A percentile compares a stretch with the other conserved stretches of the same genome.
These are phyloP conservation scores for Aspergillus homomorphus DNA, from an alignment of 495 filamentous ascomycete species.

Conservation along the genomic window DNA sequence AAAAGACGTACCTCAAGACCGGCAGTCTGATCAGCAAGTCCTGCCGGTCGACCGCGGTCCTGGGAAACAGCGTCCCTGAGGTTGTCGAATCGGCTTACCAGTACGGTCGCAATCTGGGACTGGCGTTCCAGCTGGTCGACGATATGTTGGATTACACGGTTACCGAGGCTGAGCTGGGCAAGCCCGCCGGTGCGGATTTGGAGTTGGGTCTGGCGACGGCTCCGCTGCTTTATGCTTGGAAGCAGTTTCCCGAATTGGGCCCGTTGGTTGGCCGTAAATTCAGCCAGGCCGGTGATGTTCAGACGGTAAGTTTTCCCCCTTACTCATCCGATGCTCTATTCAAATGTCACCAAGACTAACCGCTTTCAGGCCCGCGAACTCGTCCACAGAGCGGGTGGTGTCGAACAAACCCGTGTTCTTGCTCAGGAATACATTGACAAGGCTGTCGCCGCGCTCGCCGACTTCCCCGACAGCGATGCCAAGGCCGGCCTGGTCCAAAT, in stretches of 20 bases:
- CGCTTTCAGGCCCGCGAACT: constrained; percentile 70
- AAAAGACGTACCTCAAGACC: constrained; percentile 98
- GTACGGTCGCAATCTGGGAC: constrained; percentile 87
- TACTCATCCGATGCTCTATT: background rate
- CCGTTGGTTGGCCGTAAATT: constrained; percentile 91
- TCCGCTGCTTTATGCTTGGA: constrained; percentile 94
- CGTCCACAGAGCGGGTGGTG: constrained; percentile 76
- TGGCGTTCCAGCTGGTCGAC: constrained; percentile 98
- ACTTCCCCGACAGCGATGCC: constrained; percentile 88
- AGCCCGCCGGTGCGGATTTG: constrained; percentile 90
- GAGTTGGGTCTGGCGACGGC: constrained; percentile 95
- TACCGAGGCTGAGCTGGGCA: constrained; percentile 78
- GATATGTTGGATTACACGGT: constrained; percentile 97
- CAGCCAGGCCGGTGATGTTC: constrained; percentile 73
- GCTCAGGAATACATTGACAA: constrained; percentile 88
- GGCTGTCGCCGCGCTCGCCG: constrained; percentile 75
- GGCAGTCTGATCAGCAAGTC: constrained; percentile 94
- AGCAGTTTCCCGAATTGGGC: constrained; percentile 79
- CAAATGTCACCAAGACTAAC: constrained; percentile 9
- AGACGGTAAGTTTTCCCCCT: constrained; percentile 55
- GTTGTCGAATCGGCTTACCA: constrained; percentile 87
- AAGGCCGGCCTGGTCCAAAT: constrained; percentile 89
- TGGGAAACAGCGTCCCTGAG: constrained; percentile 71
- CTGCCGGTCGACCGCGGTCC: constrained; percentile 82
- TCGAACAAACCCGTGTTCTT: constrained; percentile 83